These are phyloP conservation scores for Phytophthora brassicae DNA, from an alignment of 352 stramenopile species.

Conservation along the genomic window DNA sequence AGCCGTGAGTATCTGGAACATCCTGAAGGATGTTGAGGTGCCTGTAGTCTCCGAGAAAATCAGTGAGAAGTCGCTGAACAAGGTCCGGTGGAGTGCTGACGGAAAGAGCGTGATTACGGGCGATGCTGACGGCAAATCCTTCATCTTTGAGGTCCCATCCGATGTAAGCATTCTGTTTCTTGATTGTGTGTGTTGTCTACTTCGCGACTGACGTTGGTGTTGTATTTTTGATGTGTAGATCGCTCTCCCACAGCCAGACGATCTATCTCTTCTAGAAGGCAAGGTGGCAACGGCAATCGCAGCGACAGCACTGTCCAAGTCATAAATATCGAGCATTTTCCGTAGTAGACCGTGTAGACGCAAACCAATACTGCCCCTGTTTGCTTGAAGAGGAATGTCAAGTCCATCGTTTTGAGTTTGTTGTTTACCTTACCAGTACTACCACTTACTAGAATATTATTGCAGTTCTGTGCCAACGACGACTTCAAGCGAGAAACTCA, in stretches of 20 bases:
- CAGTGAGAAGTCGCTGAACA: constrained; percentile 78
- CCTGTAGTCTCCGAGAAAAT: constrained; percentile 66
- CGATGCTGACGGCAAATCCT: constrained; percentile 70
- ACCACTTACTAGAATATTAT: constrained; percentile 5
- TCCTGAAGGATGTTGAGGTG: constrained; percentile 83
- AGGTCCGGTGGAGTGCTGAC: constrained; percentile 78
- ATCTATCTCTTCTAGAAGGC: constrained; percentile 56
- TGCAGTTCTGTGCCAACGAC: background rate
- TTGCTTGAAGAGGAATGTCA: constrained; percentile 24
- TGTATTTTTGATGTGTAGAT: constrained; percentile 41
- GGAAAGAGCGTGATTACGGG: constrained; percentile 81
- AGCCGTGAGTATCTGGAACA: constrained; percentile 81
- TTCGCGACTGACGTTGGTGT: constrained; percentile 6
- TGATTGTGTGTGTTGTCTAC: background rate
- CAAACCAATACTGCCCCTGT: constrained; percentile 1
- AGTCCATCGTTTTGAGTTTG: constrained; percentile 22
- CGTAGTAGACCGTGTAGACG: constrained; percentile 20
- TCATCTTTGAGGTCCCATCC: constrained; percentile 79
- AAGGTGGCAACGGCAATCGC: constrained; percentile 64
- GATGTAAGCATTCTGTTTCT: constrained; percentile 55
- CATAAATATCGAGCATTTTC: constrained; percentile 32
- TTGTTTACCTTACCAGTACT: constrained; percentile 2
- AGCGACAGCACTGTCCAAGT: constrained; percentile 42
- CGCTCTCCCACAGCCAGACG: constrained; percentile 60
- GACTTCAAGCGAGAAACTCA: constrained; percentile 23